These are phyloP conservation scores for Trichophyton mentagrophytes DNA, from an alignment of 2,329 filamentous ascomycete genomes.

Conservation along the genomic window DNA sequence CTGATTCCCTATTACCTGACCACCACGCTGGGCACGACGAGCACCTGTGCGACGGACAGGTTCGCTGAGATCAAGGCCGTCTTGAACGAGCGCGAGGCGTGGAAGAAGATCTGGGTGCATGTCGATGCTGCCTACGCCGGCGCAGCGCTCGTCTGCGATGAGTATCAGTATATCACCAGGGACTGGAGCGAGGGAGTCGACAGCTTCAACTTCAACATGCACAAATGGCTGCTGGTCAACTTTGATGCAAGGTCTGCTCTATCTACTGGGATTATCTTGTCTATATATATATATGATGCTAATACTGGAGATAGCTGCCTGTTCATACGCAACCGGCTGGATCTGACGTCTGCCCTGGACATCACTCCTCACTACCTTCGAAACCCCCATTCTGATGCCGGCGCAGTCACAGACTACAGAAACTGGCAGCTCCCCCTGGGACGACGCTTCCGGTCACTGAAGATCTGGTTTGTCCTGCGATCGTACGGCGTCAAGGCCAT, in stretches of 20 bases:
- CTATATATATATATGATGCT: neutral
- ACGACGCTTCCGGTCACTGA: slow-evolving; percentile 72
- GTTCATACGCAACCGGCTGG: slow-evolving; percentile 60
- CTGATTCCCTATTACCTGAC: slow-evolving; percentile 80
- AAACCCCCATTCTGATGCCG: slow-evolving; percentile 67
- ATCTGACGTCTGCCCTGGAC: slow-evolving; percentile 67
- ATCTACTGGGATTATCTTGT: too few species aligned
- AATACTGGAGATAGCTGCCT: slow-evolving; percentile 49
- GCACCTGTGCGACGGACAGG: slow-evolving; percentile 77
- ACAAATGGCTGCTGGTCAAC: slow-evolving; percentile 94
- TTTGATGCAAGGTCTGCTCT: slow-evolving; percentile 54
- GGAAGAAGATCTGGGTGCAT: slow-evolving; percentile 69
- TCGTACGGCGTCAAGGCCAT: slow-evolving; percentile 68
- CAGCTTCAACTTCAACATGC: slow-evolving; percentile 90
- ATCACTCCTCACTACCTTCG: slow-evolving; percentile 71
- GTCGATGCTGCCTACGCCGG: slow-evolving; percentile 90
- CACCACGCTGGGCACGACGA: slow-evolving; percentile 71
- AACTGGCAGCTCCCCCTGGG: slow-evolving; percentile 97
- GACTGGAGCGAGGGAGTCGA: slow-evolving; percentile 55
- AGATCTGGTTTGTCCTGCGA: slow-evolving; percentile 89
- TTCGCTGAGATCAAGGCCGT: slow-evolving; percentile 55
- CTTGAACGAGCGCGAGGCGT: slow-evolving; percentile 31
- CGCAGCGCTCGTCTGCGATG: slow-evolving; percentile 66
- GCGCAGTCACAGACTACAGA: slow-evolving; percentile 83
- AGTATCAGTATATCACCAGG: slow-evolving; percentile 57